These are phyloP conservation scores for Volutella citrinella DNA, from an alignment of 2,329 filamentous ascomycete species.

Conservation along the genomic window DNA sequence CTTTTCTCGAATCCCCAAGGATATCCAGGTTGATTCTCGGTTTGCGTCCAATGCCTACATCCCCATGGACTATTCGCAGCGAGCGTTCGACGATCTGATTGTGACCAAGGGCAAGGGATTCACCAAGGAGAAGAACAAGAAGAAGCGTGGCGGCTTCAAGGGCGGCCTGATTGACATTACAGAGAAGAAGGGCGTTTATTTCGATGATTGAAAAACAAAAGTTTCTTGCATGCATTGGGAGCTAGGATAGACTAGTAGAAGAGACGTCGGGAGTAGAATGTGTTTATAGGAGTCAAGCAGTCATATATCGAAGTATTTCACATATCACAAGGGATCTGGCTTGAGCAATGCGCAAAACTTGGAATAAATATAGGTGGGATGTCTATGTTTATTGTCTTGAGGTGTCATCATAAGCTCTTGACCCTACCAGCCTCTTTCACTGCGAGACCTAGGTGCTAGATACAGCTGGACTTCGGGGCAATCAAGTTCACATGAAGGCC, in stretches of 20 bases:
- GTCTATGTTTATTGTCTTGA: too few species aligned
- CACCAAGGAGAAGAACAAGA: slow-evolving; percentile 99
- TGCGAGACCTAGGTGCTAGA: too few species aligned
- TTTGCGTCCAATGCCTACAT: slow-evolving; percentile 79
- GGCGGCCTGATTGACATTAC: slow-evolving; percentile 84
- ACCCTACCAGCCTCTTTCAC: too few species aligned
- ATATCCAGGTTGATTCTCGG: slow-evolving; percentile 64
- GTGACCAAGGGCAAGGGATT: slow-evolving; percentile 95
- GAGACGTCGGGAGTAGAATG: slow-evolving; percentile 1
- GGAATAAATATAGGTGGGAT: too few species aligned
- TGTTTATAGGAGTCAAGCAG: slow-evolving; percentile 1
- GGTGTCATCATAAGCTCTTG: too few species aligned
- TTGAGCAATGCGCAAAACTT: too few species aligned
- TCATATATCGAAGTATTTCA: slow-evolving; percentile 2
- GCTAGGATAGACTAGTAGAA: too few species aligned
- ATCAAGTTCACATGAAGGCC: too few species aligned
- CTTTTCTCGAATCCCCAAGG: slow-evolving; percentile 74
- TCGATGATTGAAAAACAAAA: slow-evolving; percentile 90
- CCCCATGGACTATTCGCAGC: slow-evolving; percentile 82
- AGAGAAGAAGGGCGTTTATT: slow-evolving; percentile 85
- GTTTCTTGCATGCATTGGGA: too few species aligned
- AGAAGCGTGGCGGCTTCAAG: slow-evolving; percentile 85
- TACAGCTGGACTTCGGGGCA: too few species aligned
- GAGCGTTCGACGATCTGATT: slow-evolving; percentile 82
- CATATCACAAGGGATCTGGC: slow-evolving; percentile 10